Evolutionary conservation across 441 rosid species (phyloP).

Genomic region (Manihot esculenta): DNA sequence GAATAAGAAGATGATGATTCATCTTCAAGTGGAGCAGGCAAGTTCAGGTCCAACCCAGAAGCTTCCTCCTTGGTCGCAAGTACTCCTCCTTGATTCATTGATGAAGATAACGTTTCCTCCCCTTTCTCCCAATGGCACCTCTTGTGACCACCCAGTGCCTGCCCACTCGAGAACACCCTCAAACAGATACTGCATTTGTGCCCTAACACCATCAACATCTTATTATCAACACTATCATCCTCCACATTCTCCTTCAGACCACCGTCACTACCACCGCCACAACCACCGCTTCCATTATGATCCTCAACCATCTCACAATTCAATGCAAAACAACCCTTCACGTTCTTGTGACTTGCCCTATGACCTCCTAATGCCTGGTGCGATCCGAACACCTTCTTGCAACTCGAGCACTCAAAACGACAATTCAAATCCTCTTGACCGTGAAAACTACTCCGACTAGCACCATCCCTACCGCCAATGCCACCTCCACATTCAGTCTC

Average conservation of each 20-base stretch:
- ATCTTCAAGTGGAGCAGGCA: conserved; percentile 55
- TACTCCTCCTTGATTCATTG: conserved; percentile 1
- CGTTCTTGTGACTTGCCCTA: conserved; percentile 76
- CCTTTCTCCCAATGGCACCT: conserved; percentile 82
- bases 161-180: conserved; percentile 73
- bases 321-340: conserved; percentile 70
- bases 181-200: conserved; percentile 65
- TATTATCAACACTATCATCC: conserved; percentile 1
- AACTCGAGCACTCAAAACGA: conserved; percentile 74
- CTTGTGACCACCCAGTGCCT: conserved; percentile 90
- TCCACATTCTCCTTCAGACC: conserved; percentile 18
- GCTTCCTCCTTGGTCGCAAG: neutral
- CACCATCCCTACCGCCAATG: no score
- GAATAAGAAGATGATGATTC: conserved; percentile 33
- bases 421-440: conserved; percentile 17
- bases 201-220: conserved; percentile 34
- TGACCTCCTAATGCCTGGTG: conserved; percentile 87
- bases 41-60: conserved; percentile 59
- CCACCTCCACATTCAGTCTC: no score
- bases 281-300: neutral
- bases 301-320: conserved; percentile 32
- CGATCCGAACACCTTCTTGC: conserved; percentile 79
- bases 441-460: neutral
- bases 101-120: conserved; percentile 32
- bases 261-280: neutral